Evolutionary conservation across 176 grass and related monocot species (phyloP).

Genomic region (Aegilops umbellulata): DNA sequence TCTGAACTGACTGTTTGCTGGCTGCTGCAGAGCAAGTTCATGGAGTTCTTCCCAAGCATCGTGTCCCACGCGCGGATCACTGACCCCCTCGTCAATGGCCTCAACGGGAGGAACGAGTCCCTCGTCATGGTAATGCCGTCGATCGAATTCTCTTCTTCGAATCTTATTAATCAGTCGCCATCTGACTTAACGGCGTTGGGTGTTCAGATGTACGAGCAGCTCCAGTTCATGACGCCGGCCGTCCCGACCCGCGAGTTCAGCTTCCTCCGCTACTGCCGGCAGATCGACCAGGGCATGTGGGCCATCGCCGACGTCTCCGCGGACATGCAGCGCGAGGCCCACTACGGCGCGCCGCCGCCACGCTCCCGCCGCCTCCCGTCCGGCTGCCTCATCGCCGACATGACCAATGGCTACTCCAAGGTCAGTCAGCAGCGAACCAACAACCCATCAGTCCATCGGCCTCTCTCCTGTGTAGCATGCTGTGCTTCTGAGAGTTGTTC

Average conservation of each 20-base stretch:
- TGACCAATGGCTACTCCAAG: constrained; percentile 89
- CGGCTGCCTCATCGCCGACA: constrained; percentile 81
- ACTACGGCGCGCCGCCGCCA: constrained; percentile 37
- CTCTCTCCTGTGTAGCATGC: background rate
- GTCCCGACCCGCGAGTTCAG: constrained; percentile 73
- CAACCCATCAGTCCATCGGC: background rate
- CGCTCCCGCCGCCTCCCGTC: constrained; percentile 73
- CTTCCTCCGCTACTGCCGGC: constrained; percentile 95
- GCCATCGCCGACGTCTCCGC: constrained; percentile 78
- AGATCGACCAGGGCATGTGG: constrained; percentile 88
- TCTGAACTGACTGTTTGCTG: background rate
- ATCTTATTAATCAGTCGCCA: background rate
- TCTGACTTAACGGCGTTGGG: background rate
- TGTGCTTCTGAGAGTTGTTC: background rate
- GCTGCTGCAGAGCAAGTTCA: constrained; percentile 65
- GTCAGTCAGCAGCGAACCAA: constrained; percentile 10
- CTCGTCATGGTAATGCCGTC: constrained; percentile 62
- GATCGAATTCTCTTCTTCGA: background rate
- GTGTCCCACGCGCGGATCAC: constrained; percentile 68
- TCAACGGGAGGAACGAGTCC: constrained; percentile 63
- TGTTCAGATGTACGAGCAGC: constrained; percentile 83
- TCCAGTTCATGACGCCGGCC: constrained; percentile 71
- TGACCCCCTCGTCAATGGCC: constrained; percentile 63
- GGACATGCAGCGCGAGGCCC: constrained; percentile 54
- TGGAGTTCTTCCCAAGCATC: constrained; percentile 85